Evolutionary conservation across 306 rosid species (phyloP).

Genomic region (Prunus padus): DNA sequence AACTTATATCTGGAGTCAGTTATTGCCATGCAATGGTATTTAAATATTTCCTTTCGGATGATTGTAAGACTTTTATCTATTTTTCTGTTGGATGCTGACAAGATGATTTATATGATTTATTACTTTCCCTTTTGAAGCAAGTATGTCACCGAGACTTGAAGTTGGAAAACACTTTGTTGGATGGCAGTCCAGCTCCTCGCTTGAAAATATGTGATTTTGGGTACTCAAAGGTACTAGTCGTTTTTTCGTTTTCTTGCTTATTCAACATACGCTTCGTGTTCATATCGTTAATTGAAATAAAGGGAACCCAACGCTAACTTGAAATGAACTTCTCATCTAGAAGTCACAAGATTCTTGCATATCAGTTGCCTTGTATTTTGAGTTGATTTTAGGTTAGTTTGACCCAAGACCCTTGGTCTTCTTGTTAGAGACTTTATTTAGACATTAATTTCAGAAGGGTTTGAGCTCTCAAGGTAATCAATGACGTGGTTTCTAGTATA

Average conservation of each 20-base stretch:
- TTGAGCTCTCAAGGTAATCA: slow-evolving; percentile 4
- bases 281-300: slow-evolving; percentile 1
- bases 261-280: slow-evolving; percentile 15
- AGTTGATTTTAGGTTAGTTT: background rate
- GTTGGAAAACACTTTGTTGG: slow-evolving; percentile 91
- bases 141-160: slow-evolving; percentile 95
- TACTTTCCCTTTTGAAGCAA: slow-evolving; percentile 62
- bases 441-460: slow-evolving; percentile 3
- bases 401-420: background rate
- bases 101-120: background rate
- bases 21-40: slow-evolving; percentile 91
- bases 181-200: slow-evolving; percentile 82
- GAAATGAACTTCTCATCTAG: background rate
- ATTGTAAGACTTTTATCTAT: background rate
- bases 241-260: slow-evolving; percentile 8
- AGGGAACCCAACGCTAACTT: background rate
- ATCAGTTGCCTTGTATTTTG: background rate
- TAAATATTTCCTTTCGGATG: slow-evolving; percentile 7
- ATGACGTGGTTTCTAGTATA: background rate
- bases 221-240: slow-evolving; percentile 68
- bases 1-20: slow-evolving; percentile 95
- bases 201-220: slow-evolving; percentile 98
- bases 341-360: background rate
- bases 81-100: slow-evolving; percentile 4
- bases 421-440: slow-evolving; percentile 7